Conservation (phyloP, 352 stramenopile genomes). For the Globisporangium abappressorium region DNA sequence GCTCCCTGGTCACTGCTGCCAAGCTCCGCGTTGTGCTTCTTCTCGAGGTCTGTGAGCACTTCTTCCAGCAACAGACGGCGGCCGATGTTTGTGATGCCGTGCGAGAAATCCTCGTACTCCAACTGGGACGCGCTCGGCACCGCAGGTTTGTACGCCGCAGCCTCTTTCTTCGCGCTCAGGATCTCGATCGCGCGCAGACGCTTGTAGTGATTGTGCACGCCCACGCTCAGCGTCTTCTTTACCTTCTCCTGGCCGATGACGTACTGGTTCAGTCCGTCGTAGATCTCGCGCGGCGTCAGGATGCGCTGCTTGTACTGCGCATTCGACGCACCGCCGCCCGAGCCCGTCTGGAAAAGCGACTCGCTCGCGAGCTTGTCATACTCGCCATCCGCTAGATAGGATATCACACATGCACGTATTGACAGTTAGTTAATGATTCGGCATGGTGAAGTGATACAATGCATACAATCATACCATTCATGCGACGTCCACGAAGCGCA, state of each 20-base stretch:
- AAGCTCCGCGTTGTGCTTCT: conserved; percentile 23
- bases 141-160: conserved; percentile 24
- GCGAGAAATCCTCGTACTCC: conserved; percentile 32
- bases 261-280: conserved; percentile 94
- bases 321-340: conserved; percentile 11
- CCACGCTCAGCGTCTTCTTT: conserved; percentile 95
- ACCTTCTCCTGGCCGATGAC: conserved; percentile 97
- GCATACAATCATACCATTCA: conserved; percentile 34
- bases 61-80: conserved; percentile 62
- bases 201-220: conserved; percentile 99
- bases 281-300: conserved; percentile 92
- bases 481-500: conserved; percentile 30
- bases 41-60: conserved; percentile 48
- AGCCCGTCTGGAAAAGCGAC: conserved; percentile 27
- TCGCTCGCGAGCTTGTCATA: conserved; percentile 74
- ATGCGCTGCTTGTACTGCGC: conserved; percentile 39
- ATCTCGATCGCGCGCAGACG: conserved; percentile 77
- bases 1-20: not conserved
- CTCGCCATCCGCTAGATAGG: conserved; percentile 50
- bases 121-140: conserved; percentile 32
- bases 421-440: not conserved
- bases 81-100: conserved; percentile 35
- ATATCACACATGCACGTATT: not conserved
- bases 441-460: not conserved
- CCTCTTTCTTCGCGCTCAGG: conserved; percentile 42